Evolutionary conservation across 208 protist species (phyloP).

Genomic region (Angomonas deanei): DNA sequence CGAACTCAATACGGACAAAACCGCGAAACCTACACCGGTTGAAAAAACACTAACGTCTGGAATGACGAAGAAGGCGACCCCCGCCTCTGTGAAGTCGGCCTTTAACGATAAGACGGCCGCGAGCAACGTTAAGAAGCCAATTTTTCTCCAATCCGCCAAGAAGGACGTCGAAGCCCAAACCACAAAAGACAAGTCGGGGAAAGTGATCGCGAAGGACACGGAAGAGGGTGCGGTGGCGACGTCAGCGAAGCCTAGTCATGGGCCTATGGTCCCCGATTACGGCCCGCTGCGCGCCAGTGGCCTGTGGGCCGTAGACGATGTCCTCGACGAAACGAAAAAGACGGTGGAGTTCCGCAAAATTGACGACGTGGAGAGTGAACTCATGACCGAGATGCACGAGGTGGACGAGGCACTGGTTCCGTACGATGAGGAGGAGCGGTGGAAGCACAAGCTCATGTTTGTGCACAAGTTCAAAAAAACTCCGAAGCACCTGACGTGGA

Average conservation of each 20-base stretch:
- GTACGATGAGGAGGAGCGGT: slow-evolving; percentile 74
- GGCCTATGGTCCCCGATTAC: slow-evolving; percentile 67
- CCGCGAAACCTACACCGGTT: too few relatives aligned
- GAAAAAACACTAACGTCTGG: background rate
- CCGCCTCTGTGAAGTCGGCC: background rate
- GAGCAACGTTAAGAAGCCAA: background rate
- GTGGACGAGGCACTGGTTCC: slow-evolving; percentile 62
- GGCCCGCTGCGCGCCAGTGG: slow-evolving; percentile 69
- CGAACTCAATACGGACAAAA: too few relatives aligned
- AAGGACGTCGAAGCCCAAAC: background rate
- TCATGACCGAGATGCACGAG: slow-evolving; percentile 50
- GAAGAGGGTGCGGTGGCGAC: slow-evolving; percentile 11
- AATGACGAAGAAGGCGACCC: background rate
- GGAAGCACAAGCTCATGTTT: slow-evolving; percentile 90
- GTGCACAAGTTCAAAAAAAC: slow-evolving; percentile 81
- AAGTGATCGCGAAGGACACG: background rate
- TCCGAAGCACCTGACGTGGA: slow-evolving; percentile 86
- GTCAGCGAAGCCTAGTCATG: slow-evolving; percentile 28
- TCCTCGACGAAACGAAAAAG: slow-evolving; percentile 56
- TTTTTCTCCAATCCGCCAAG: background rate
- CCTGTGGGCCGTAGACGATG: slow-evolving; percentile 74
- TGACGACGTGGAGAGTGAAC: slow-evolving; percentile 83
- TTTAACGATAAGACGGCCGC: background rate
- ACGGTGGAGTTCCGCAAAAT: slow-evolving; percentile 84
- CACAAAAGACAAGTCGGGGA: background rate